phyloP scores from a whole-genome alignment of 2,329 filamentous ascomycete genomes.

The Fusarium begoniae region DNA sequence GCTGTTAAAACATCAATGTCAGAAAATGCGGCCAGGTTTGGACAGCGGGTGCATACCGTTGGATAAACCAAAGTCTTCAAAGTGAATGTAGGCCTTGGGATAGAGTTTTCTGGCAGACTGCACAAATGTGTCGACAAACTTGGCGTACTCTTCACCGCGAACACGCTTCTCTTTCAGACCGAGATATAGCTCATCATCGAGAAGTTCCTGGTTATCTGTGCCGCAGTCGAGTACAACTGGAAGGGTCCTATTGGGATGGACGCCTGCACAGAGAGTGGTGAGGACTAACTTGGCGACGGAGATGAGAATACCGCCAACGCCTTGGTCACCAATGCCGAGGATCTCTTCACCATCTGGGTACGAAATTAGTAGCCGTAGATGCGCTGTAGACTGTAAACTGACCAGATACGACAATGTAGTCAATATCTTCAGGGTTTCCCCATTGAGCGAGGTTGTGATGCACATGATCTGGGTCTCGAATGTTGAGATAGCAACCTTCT shows the following conservation, averaged over 20 bases:
- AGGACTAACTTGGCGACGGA: constrained; percentile 84
- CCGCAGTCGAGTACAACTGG: constrained; percentile 88
- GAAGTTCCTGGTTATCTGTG: constrained; percentile 79
- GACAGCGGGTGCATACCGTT: constrained; percentile 62
- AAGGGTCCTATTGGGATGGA: constrained; percentile 80
- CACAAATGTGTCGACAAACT: constrained; percentile 81
- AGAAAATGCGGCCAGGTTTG: background rate
- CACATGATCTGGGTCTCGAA: constrained; percentile 73
- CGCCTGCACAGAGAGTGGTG: constrained; percentile 85
- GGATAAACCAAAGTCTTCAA: constrained; percentile 84
- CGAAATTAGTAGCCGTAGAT: background rate
- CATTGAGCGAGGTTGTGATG: constrained; percentile 73
- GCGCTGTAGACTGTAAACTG: constrained; percentile 38
- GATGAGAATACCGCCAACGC: constrained; percentile 84
- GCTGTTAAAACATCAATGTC: constrained; percentile 52
- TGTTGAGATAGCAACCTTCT: constrained; percentile 83
- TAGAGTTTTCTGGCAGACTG: constrained; percentile 72
- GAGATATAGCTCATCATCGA: constrained; percentile 82
- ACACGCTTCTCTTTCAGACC: constrained; percentile 74
- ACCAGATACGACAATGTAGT: constrained; percentile 89
- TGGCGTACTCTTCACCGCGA: constrained; percentile 77
- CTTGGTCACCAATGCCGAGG: constrained; percentile 89
- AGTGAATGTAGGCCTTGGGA: constrained; percentile 85
- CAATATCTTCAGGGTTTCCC: constrained; percentile 77
- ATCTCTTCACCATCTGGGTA: constrained; percentile 71